Evolutionary conservation across 2,329 filamentous ascomycete genomes (phyloP).

Genomic region (Alternaria triticimaculans): DNA sequence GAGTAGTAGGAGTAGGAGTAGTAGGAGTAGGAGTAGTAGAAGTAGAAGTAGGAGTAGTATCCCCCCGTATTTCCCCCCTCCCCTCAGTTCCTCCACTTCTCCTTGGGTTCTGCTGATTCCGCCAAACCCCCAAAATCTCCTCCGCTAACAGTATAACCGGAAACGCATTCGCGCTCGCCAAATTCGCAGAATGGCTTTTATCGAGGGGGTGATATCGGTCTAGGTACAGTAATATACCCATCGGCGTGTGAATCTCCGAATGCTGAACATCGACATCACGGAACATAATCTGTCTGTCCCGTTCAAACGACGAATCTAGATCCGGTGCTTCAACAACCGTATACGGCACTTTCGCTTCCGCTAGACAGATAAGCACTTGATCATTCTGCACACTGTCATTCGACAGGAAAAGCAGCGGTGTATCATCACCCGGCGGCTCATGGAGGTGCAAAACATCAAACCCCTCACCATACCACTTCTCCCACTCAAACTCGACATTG

Average conservation of each 20-base stretch:
- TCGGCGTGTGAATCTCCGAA: slow-evolving; percentile 36
- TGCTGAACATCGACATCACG: slow-evolving; percentile 45
- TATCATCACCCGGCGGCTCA: slow-evolving; percentile 34
- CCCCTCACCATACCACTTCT: slow-evolving; percentile 74
- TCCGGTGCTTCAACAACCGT: slow-evolving; percentile 24
- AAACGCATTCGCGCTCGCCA: slow-evolving; percentile 28
- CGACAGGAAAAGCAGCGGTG: slow-evolving; percentile 49
- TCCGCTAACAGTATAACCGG: slow-evolving; percentile 22
- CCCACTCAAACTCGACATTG: slow-evolving; percentile 73
- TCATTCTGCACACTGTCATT: slow-evolving; percentile 38
- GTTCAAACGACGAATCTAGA: slow-evolving; percentile 26
- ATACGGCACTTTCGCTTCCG: slow-evolving; percentile 29
- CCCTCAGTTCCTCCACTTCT: not conserved
- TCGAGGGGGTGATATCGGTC: slow-evolving; percentile 40
- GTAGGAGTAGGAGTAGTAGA: not conserved
- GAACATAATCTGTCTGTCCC: slow-evolving; percentile 33
- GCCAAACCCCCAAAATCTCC: slow-evolving; percentile 23
- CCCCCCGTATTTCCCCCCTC: too few relatives aligned
- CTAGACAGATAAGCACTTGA: slow-evolving; percentile 44
- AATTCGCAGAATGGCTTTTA: slow-evolving; percentile 7
- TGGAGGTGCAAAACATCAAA: slow-evolving; percentile 79
- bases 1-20: too few relatives aligned
- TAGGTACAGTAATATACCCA: slow-evolving; percentile 44
- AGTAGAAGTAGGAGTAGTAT: not conserved
- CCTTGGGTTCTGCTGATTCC: not conserved